phyloP scores from a whole-genome alignment of 148 eudicot species.

The Nyssa sinensis region DNA sequence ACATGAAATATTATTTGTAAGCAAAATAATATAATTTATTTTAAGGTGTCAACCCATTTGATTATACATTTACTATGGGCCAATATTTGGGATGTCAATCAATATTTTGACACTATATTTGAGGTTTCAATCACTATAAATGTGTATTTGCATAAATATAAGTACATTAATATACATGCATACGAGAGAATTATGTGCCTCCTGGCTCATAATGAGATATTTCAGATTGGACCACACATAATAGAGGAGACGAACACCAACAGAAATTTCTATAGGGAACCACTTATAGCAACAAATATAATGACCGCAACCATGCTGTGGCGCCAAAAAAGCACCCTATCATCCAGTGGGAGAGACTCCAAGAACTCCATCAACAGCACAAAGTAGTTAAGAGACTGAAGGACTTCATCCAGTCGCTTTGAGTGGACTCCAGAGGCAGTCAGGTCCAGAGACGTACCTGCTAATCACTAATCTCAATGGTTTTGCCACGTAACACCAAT shows the following conservation, averaged over 20 bases:
- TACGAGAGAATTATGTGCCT: slow-evolving; percentile 19
- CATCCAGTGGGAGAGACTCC: slow-evolving; percentile 16
- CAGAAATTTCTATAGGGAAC: slow-evolving; percentile 20
- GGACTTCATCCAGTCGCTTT: slow-evolving; percentile 17
- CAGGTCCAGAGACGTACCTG: slow-evolving; percentile 30
- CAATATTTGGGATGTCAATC: too few species aligned
- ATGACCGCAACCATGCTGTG: slow-evolving; percentile 27
- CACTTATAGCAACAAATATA: slow-evolving; percentile 28
- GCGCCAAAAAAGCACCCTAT: slow-evolving; percentile 29
- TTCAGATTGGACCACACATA: slow-evolving; percentile 22
- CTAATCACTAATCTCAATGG: slow-evolving; percentile 30
- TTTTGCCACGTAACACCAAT: slow-evolving; percentile 37
- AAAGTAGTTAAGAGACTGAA: slow-evolving; percentile 5
- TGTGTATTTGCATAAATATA: too few species aligned
- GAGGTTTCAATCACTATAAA: too few species aligned
- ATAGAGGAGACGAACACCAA: slow-evolving; percentile 32
- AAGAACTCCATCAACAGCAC: slow-evolving; percentile 29
- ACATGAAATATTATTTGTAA: too few species aligned
- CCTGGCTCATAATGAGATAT: not conserved
- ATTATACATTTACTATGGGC: too few species aligned
- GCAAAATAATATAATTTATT: too few species aligned
- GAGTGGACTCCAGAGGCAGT: slow-evolving; percentile 31
- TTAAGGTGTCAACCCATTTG: too few species aligned
- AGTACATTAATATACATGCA: not conserved
- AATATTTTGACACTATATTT: too few species aligned